Percentiles rank a stretch among this genome's conserved stretches.
These are phyloP conservation scores for Terfezia boudieri DNA, from an alignment of 495 filamentous ascomycete genomes.

Conservation along the genomic window DNA sequence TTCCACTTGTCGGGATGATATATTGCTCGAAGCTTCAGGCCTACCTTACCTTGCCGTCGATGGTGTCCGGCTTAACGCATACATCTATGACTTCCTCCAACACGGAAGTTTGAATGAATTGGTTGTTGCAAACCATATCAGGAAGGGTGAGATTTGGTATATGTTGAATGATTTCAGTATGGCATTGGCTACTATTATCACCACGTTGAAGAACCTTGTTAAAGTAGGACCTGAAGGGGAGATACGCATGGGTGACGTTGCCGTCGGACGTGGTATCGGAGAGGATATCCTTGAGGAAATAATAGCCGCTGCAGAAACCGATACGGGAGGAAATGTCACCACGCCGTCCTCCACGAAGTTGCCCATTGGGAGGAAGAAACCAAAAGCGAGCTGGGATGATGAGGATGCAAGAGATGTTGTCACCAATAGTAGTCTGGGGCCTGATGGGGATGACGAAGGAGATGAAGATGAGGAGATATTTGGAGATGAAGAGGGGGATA, in stretches of 20 bases:
- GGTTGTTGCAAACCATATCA: conserved; percentile 35
- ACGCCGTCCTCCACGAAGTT: background rate
- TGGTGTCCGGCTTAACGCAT: conserved; percentile 40
- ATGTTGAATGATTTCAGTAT: conserved; percentile 41
- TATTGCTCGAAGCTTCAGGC: conserved; percentile 50
- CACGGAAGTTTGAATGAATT: conserved; percentile 38
- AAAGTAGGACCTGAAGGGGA: conserved; percentile 5
- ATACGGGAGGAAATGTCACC: background rate
- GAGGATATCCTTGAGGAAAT: conserved; percentile 23
- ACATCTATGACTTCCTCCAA: conserved; percentile 53
- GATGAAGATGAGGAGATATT: conserved; percentile 13
- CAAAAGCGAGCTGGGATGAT: background rate
- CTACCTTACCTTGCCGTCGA: conserved; percentile 40
- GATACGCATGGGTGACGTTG: conserved; percentile 19
- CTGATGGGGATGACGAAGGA: conserved; percentile 4
- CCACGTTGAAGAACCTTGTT: conserved; percentile 31
- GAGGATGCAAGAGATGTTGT: background rate
- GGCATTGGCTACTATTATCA: conserved; percentile 41
- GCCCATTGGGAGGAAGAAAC: background rate
- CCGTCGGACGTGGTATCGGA: conserved; percentile 20
- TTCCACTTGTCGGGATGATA: conserved; percentile 33
- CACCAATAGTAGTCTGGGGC: background rate
- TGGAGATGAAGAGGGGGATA: conserved; percentile 20
- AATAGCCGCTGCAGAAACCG: conserved; percentile 8
- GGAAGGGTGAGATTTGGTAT: conserved; percentile 44